Base-by-base conservation (phyloP, 495 filamentous ascomycete species). In the Tuber borchii region DNA sequence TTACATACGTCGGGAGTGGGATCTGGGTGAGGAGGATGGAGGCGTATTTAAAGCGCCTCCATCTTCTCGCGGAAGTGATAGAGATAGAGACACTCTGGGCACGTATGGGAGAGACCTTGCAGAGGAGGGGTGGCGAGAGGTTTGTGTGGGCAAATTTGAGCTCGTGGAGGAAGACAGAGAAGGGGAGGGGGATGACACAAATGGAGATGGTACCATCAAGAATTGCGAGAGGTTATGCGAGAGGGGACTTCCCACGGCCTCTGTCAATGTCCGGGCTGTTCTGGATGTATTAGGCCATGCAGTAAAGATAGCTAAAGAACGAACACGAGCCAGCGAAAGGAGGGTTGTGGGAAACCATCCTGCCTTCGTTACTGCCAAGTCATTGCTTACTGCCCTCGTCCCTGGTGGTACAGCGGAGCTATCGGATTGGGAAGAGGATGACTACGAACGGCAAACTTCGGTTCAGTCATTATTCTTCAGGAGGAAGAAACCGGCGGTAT, bases 21-120 rank as follows among this genome's bases (percentile, higher is more conserved):
- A 81, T 26, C 73, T 82, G 20, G 81, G 81, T 4, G 80, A 82
- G 37, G 80, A 82, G 51, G 80, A 82, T 37, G 77, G 80, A 19
- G 81, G 81, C 8, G 76, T 82, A 1, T 42, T 82, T 22, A 77
- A 79, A 43, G 70, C 73, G 0, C 78, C 74, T 20, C 77, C 80
- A 17, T 76, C 80, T 1, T 82, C 74, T 26, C 61, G 74, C 40
- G 77, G 74, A 8, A 73, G 74, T 20, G 75, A 74, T 43, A 71
- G 65, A 40, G 46, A 71, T 8, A 40, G 71, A 22, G 74, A 68
- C 20, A 6, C 70, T 31, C 42, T 40, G 37, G 61, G 73, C 14
- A 34, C 69, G 26, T 74, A 74, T 73, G 34, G 44, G 31, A 65
- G 43, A 34, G 80, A 79, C 44, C 43, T 79, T 44, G 56, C 73